Base-by-base conservation (phyloP, 768 basidiomycete genomes). In the Lentinula guzmanii region DNA sequence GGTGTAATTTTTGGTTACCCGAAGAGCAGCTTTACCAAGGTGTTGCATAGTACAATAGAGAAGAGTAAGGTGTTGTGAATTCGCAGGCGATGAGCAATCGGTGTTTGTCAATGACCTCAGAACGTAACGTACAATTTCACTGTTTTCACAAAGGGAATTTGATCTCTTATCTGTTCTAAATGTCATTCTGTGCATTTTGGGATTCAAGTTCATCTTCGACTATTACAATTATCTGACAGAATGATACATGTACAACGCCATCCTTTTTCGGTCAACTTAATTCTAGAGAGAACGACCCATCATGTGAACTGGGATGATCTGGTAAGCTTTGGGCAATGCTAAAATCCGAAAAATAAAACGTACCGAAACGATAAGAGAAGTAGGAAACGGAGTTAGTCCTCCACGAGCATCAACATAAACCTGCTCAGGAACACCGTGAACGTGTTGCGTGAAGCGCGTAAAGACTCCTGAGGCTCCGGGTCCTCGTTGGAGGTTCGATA, bases 1-100 rank as follows among this genome's bases (percentile, higher is more conserved):
- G 60, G 95, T 97, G 72, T 95, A 95, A 71, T 95, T 96, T 76
- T 96, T 97, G 52, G 92, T 91, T 39, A 93, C 90, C 57, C 95
- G 85, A 52, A 95, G 81, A 21, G 91, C 89, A 66, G 83, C 86
- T 74, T 91, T 93, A 66, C 90, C 91, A 74, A 93, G 87, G 68
- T 90, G 83, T 73, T 92, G 89, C 77, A 93, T 83, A 64, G 48
- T 60, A 31, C 9, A 28, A 60, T 28, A 1, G 58, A 51, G 11
- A 31, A 28, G 16, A 35, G 35, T 31, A 15, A n/a, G n/a, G 10
- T 18, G 34, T 5, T 28, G 28, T 11, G n/a, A 50, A 35, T 31
- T 41, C 35, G 18, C 46, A 50, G 46, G 28, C 15, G 58, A 43
- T 48, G 58, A 48, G 58, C 45, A 48, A 58, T 45, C 58, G n/a